Conservation (phyloP, 1,284 basidiomycete species). For the Cryptococcus sp. region DNA sequence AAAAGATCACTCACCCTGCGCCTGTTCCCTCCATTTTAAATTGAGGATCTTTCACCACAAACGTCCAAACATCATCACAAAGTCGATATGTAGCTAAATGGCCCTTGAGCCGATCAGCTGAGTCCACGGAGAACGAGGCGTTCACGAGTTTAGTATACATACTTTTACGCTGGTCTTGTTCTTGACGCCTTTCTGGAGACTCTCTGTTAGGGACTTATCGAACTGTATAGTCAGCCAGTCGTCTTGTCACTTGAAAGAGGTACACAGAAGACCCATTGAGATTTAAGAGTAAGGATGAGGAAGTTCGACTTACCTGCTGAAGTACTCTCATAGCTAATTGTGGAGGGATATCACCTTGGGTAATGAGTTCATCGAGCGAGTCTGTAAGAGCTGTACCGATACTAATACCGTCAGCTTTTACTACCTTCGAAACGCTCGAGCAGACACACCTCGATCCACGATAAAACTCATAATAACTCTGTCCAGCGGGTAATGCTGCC, state of each 20-base stretch:
- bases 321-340: slow-evolving; percentile 96
- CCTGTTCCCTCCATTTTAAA: slow-evolving; percentile 89
- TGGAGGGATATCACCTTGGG: slow-evolving; percentile 92
- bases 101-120: slow-evolving; percentile 55
- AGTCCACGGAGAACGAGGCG: neutral
- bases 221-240: slow-evolving; percentile 57
- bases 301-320: slow-evolving; percentile 66
- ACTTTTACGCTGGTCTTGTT: slow-evolving; percentile 87
- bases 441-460: slow-evolving; percentile 48
- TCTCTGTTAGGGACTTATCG: slow-evolving; percentile 88
- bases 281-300: too few species aligned
- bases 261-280: too few species aligned
- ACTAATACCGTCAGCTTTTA: slow-evolving; percentile 50
- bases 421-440: neutral
- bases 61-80: slow-evolving; percentile 96
- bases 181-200: slow-evolving; percentile 84
- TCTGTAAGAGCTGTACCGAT: slow-evolving; percentile 98
- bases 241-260: too few species aligned
- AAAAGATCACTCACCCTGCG: slow-evolving; percentile 22
- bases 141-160: slow-evolving; percentile 19
- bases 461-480: slow-evolving; percentile 86
- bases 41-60: slow-evolving; percentile 81
- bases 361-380: slow-evolving; percentile 97
- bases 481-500: slow-evolving; percentile 20
- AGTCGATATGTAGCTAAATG: slow-evolving; percentile 87